Conservation (phyloP, 805 yeast genomes). For the Candida yuanshanica region DNA sequence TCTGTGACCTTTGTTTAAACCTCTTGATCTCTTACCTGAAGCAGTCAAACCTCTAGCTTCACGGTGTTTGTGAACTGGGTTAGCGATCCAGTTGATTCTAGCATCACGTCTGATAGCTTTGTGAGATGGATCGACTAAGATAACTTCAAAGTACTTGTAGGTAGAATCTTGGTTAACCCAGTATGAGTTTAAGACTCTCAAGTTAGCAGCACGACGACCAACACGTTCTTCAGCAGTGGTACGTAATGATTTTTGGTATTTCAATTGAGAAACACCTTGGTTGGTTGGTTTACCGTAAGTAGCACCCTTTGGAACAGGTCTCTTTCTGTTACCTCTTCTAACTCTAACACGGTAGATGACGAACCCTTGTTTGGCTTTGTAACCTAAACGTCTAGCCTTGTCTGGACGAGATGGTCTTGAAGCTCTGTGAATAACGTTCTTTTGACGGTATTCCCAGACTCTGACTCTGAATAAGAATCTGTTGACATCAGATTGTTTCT, state of each 20-base stretch:
- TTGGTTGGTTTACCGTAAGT: constrained; percentile 99
- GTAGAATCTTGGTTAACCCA: constrained; percentile 99
- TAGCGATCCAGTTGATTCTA: constrained; percentile 98
- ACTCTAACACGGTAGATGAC: constrained; percentile 98
- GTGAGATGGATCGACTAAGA: constrained; percentile 96
- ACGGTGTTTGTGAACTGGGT: constrained; percentile 99
- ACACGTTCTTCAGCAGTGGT: constrained; percentile 99
- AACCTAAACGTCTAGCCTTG: constrained; percentile 99
- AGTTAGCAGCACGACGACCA: constrained; percentile 97
- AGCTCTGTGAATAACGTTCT: constrained; percentile 98
- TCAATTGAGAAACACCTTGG: constrained; percentile 99
- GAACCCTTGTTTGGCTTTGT: constrained; percentile 99
- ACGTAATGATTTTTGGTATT: constrained; percentile 97
- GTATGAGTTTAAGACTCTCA: constrained; percentile 99
- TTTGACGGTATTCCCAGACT: constrained; percentile 99
- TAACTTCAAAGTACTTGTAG: constrained; percentile 98
- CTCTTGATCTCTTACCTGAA: constrained; percentile 98
- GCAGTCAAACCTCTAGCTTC: constrained; percentile 98
- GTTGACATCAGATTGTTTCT: constrained; percentile 99
- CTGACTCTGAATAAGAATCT: constrained; percentile 99
- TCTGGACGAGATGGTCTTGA: constrained; percentile 99
- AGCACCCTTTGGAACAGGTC: constrained; percentile 99
- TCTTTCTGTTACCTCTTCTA: constrained; percentile 99
- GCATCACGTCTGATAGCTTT: constrained; percentile 98
- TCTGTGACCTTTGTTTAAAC: constrained; percentile 99